phyloP scores from a whole-genome alignment of 139 green algal genomes.

The Haematococcus lacustris region DNA sequence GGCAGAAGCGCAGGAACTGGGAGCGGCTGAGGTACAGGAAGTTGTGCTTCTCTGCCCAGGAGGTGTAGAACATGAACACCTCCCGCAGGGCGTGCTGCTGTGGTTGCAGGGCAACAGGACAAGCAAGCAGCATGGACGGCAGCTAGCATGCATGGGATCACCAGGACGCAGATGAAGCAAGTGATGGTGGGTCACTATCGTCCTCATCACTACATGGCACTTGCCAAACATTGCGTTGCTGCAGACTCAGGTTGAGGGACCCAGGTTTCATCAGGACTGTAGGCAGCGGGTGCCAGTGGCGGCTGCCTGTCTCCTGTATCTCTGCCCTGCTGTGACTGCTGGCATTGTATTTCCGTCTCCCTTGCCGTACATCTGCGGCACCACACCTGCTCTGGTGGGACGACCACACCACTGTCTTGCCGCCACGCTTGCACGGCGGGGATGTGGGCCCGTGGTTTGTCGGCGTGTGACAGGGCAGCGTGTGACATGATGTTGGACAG shows the following conservation, averaged over 20 bases:
- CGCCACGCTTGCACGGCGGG: not conserved
- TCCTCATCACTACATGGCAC: no score
- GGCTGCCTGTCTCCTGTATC: not conserved
- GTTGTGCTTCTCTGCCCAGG: constrained; percentile 28
- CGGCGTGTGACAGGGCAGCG: constrained; percentile 3
- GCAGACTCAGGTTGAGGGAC: no score
- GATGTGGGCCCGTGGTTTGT: not conserved
- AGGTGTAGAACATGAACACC: constrained; percentile 30
- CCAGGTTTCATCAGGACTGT: not conserved
- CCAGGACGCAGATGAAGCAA: not conserved
- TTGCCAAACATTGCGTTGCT: no score
- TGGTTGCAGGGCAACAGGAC: not conserved
- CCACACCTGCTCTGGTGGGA: constrained; percentile 1
- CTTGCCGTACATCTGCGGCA: not conserved
- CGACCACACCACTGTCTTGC: not conserved
- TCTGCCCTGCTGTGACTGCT: not conserved
- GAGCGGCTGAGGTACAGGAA: constrained; percentile 28
- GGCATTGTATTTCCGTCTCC: not conserved
- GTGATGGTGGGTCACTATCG: not conserved
- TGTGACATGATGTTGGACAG: constrained; percentile 4
- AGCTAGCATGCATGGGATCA: not conserved
- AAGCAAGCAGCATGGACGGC: not conserved
- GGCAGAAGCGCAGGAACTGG: constrained; percentile 33
- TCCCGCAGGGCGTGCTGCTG: constrained; percentile 25
- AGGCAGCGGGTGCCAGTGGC: no score